These are phyloP conservation scores for Calcarisporium arbuscula DNA, from an alignment of 2,329 filamentous ascomycete genomes.

Conservation along the genomic window DNA sequence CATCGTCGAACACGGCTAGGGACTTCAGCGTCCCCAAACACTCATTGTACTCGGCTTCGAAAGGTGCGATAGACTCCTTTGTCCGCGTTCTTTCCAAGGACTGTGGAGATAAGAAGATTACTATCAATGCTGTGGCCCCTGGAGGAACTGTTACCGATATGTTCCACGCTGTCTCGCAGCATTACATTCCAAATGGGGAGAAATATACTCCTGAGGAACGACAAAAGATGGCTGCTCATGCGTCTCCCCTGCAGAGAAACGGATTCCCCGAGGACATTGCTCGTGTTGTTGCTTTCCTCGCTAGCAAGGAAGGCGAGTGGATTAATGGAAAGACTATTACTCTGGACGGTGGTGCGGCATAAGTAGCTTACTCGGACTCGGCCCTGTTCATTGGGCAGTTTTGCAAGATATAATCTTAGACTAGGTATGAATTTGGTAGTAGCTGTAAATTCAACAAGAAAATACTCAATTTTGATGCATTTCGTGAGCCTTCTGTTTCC, in stretches of 20 bases:
- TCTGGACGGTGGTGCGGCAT: too few relatives aligned
- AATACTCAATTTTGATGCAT: too few relatives aligned
- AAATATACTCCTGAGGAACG: constrained; percentile 51
- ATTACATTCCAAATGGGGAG: constrained; percentile 54
- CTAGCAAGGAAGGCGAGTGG: constrained; percentile 40
- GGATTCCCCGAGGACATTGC: constrained; percentile 64
- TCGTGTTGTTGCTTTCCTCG: constrained; percentile 23
- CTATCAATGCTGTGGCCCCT: constrained; percentile 60
- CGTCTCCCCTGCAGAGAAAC: constrained; percentile 59
- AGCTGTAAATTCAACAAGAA: too few relatives aligned
- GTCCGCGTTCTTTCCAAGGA: constrained; percentile 69
- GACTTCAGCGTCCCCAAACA: constrained; percentile 65
- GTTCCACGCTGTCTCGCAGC: too few relatives aligned
- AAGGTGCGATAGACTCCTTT: constrained; percentile 72
- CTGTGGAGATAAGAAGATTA: constrained; percentile 60
- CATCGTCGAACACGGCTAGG: constrained; percentile 64
- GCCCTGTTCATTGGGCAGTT: too few relatives aligned
- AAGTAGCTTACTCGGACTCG: too few relatives aligned
- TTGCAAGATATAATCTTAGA: too few relatives aligned
- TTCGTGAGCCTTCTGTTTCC: too few relatives aligned
- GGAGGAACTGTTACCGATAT: constrained; percentile 64
- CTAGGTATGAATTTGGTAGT: too few relatives aligned
- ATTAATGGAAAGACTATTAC: too few relatives aligned
- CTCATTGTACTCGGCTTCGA: constrained; percentile 68
- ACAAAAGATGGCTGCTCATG: constrained; percentile 51